Base-by-base conservation (phyloP, 1,284 basidiomycete species). In the Testicularia cyperi region DNA sequence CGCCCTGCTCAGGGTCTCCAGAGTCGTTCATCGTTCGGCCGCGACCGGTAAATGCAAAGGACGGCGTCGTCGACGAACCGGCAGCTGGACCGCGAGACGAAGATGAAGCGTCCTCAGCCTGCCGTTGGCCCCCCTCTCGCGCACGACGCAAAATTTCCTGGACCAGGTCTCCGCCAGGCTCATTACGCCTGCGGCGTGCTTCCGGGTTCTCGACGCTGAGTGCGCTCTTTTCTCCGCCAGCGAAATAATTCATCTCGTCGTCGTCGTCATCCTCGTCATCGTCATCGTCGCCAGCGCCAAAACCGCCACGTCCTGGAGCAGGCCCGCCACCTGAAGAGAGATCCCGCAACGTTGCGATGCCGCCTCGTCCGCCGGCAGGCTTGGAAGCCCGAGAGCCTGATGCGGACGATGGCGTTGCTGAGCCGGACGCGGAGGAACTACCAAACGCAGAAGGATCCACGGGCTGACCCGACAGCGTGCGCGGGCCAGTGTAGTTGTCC, bases 121-220 rank as follows among this genome's bases (percentile, higher is more conserved):
- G 45, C n/a, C 38, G 38, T n/a, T 32, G 22, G 18, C 23, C 27
- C 25, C 70, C 92, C 88, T 88, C 83, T 32, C 85, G 60, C 5
- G 74, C 94, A 61, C 89, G 84, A 33, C 84, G 82, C 26, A 98
- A 79, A 38, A 97, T 85, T 66, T 90, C 86, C 32, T 85, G 80
- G 5, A 97, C 88, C 53, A 90, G 79, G 60, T 85, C 79, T 8
- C 85, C 84, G 10, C 85, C 86, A 10, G 84, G 82, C 7, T 80
- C 64, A 16, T 75, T 78, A 14, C 65, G 70, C 19, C 78, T 78
- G 22, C 80, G 77, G 56, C 85, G 83, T 6, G 55, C 64, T 38
- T 78, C 75, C 3, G 92, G 94, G 72, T 92, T 90, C 78, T 95
- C 84, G 1, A 98, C 84, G 3, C 87, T 88, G 27, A 98, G 82